Base-by-base conservation (phyloP, 441 rosid genomes). In the Pelargonium fulgidum region DNA sequence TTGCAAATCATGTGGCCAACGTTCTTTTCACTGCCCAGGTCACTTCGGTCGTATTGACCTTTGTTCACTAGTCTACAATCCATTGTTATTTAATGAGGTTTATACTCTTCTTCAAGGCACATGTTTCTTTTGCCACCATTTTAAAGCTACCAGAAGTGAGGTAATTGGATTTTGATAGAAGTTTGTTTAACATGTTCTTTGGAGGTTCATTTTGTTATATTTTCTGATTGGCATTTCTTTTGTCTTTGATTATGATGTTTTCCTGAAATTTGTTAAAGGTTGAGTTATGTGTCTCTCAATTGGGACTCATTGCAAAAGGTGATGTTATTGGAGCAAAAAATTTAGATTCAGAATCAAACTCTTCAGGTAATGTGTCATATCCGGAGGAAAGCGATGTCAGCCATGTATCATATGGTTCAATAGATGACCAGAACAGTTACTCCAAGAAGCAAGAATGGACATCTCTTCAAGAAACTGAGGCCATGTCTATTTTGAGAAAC, bases 11-110 rank as follows among this genome's bases (percentile, higher is more conserved):
- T 91, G 99, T 71, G 86, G 90, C 56, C 92, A 82, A 77, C 76
- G 77, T 4, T 79, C 70, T n/a, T 81, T 77, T 68, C 39, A 69
- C 72, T 94, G 99, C 72, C 93, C 97, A 4, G 99, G 99, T 66
- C 99, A 94, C 76, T 94, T 95, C 74, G 99, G 99, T 58, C 97
- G 87, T 76, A 84, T 92, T 7, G 91, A 89, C 68, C 93, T 94
- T 62, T 80, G 92, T 73, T 82, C 67, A 63, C 89, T 93, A 6
- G 83, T 85, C 58, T 92, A 88, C 72, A 90, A 89, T 83, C 99
- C 99, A 1, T 74, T 94, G 81, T 85, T 94, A 56, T 92, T 94
- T 83, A 74, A 73, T 80, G 71, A 81, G 41, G 89, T 94, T 20
- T 76, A 78, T 76, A 85, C 67, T 64, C 63, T 94, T 76, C 77